phyloP scores from a whole-genome alignment of 225 moss, liverwort and hornwort species.

The Sphagnum tenellum region DNA sequence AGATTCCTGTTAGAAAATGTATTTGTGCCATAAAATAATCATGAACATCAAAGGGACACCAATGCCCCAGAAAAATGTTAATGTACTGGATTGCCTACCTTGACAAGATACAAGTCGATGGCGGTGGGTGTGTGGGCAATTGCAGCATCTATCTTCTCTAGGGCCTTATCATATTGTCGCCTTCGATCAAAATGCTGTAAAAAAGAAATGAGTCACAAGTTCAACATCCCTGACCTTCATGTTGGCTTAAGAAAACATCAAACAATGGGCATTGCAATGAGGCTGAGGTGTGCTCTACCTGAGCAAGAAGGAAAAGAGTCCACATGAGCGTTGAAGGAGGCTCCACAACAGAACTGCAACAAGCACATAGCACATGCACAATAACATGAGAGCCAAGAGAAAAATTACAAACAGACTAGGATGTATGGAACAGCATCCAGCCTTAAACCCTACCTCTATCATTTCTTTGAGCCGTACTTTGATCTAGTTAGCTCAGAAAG shows the following conservation, averaged over 20 bases:
- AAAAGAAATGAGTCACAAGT: background rate
- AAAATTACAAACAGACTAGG: too few relatives aligned
- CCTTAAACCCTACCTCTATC: too few relatives aligned
- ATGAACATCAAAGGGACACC: background rate
- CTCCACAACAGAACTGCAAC: constrained; percentile 42
- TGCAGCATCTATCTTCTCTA: constrained; percentile 69
- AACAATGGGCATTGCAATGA: background rate
- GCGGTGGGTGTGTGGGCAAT: constrained; percentile 87
- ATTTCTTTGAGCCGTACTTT: too few relatives aligned
- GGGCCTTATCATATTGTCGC: constrained; percentile 59
- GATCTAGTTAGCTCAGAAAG: too few relatives aligned
- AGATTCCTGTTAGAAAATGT: too few relatives aligned
- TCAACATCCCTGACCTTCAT: background rate
- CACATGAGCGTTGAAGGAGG: constrained; percentile 92
- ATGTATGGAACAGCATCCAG: too few relatives aligned
- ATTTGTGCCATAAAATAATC: background rate
- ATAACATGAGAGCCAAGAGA: too few relatives aligned
- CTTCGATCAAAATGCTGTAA: constrained; percentile 75
- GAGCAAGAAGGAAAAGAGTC: constrained; percentile 88
- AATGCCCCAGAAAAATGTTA: too few relatives aligned
- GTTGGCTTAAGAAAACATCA: background rate
- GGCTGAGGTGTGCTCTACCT: constrained; percentile 22
- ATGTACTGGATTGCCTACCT: constrained; percentile 22
- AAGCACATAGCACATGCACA: background rate
- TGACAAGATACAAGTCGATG: constrained; percentile 91